Conservation (phyloP, 208 protist genomes). For the Trypanosoma brucei region DNA sequence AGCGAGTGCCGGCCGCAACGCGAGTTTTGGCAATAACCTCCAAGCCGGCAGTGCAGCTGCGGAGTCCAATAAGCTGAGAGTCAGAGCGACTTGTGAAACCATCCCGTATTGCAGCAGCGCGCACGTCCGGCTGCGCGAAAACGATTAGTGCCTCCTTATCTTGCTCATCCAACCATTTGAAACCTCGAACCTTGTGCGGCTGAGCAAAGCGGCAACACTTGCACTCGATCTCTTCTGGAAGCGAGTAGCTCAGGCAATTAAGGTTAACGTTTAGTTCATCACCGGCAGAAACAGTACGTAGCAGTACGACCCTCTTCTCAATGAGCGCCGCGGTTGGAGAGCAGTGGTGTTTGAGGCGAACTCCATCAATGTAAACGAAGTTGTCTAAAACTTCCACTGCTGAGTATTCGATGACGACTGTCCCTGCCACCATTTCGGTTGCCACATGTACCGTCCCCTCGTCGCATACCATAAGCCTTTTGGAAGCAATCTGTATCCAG, state of each 20-base stretch:
- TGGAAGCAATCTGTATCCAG: constrained; percentile 47
- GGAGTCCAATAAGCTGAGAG: constrained; percentile 46
- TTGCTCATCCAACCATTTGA: constrained; percentile 26
- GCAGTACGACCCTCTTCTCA: constrained; percentile 46
- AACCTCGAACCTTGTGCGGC: constrained; percentile 49
- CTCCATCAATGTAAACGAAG: constrained; percentile 42
- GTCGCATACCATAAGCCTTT: constrained; percentile 38
- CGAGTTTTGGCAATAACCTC: constrained; percentile 43
- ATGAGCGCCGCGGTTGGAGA: constrained; percentile 56
- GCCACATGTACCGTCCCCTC: constrained; percentile 43
- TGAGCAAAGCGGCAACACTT: constrained; percentile 23
- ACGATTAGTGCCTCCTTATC: constrained; percentile 41
- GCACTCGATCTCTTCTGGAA: constrained; percentile 51
- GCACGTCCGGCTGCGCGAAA: constrained; percentile 40
- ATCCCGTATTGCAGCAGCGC: constrained; percentile 38
- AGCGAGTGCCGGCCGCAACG: constrained; percentile 51
- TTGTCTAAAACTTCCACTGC: constrained; percentile 24
- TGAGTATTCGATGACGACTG: constrained; percentile 34
- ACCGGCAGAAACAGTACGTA: constrained; percentile 41
- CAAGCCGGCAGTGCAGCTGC: constrained; percentile 55
- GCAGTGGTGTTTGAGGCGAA: constrained; percentile 69
- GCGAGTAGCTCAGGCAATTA: constrained; percentile 51
- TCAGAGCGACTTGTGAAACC: constrained; percentile 41
- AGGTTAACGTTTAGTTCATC: constrained; percentile 74
- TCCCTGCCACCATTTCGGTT: constrained; percentile 46